These are phyloP conservation scores for Lycium barbarum DNA, from an alignment of 257 asterid species.

Conservation along the genomic window DNA sequence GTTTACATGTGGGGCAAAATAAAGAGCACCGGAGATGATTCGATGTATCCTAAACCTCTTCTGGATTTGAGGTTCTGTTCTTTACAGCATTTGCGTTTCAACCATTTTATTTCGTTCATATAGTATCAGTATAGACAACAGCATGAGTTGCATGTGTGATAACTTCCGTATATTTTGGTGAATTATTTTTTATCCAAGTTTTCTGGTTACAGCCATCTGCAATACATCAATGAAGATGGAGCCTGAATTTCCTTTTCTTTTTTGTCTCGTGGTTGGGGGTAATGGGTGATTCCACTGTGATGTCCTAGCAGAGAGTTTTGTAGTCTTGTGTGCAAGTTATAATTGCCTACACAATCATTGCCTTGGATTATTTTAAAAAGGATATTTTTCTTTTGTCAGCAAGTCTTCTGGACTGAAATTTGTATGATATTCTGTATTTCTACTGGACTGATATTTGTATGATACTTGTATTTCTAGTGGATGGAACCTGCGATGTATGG, in stretches of 20 bases:
- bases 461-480: constrained; percentile 56
- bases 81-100: constrained; percentile 20
- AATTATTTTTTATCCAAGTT: background rate
- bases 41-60: constrained; percentile 99
- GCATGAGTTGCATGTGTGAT: constrained; percentile 1
- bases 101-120: constrained; percentile 13
- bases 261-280: background rate
- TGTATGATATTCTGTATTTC: constrained; percentile 17
- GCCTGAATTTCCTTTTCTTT: background rate
- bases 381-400: background rate
- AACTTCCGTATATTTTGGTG: background rate
- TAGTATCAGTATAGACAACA: background rate
- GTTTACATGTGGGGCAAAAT: constrained; percentile 99
- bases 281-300: background rate
- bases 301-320: background rate
- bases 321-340: constrained; percentile 11
- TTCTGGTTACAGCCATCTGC: background rate
- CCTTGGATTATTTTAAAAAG: background rate
- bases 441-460: constrained; percentile 29
- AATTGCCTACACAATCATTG: background rate
- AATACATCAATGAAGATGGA: background rate
- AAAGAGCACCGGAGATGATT: constrained; percentile 90
- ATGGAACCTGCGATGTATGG: constrained; percentile 94
- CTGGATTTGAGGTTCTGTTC: constrained; percentile 87
- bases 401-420: background rate